Base-by-base conservation (phyloP, 164 flowering plant species). In the Aristolochia californica region DNA sequence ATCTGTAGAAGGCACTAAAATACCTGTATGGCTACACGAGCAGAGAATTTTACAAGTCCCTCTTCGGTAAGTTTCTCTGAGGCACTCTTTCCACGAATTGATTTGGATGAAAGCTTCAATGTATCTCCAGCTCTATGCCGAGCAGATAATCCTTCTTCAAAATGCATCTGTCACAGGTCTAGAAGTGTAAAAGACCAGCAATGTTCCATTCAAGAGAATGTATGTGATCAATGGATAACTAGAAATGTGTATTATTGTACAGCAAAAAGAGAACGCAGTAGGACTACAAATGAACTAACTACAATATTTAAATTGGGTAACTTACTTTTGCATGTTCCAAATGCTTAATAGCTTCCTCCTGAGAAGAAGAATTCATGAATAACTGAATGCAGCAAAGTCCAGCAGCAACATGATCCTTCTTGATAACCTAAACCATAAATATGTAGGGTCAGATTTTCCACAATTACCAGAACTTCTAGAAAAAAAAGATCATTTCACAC, bases 321-420 rank as follows among this genome's bases (percentile, higher is more conserved):
- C 44, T n/a, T 64, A 87, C 99, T 96, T 83, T 83, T 28, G 97
- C 95, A 83, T 78, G 55, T 64, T 87, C 93, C 75, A 94, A 72
- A 78, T 94, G 88, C 65, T 70, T 84, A 53, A 84, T 64, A 65
- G 99, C 99, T 73, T 90, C 99, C 45, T 90, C 99, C 66, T 78
- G 96, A 22, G 82, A 77, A 53, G 80, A 72, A 47, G 97, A 82
- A 72, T 87, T 90, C 84, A 86, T 83, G 64, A 83, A 94, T 58
- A 94, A 69, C 80, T 94, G 99, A 68, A 90, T 83, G 69, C 97
- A 94, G 68, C 97, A 94, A 56, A 90, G 91, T 40, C 99, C 97
- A 67, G 97, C 90, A 60, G 97, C 96, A 66, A 94, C 93, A 70
- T 87, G 83, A 61, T 94, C 99, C 68, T 83, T 84, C 69, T 79